phyloP scores from a whole-genome alignment of 139 green algal genomes.

The Coelastrella sp. region DNA sequence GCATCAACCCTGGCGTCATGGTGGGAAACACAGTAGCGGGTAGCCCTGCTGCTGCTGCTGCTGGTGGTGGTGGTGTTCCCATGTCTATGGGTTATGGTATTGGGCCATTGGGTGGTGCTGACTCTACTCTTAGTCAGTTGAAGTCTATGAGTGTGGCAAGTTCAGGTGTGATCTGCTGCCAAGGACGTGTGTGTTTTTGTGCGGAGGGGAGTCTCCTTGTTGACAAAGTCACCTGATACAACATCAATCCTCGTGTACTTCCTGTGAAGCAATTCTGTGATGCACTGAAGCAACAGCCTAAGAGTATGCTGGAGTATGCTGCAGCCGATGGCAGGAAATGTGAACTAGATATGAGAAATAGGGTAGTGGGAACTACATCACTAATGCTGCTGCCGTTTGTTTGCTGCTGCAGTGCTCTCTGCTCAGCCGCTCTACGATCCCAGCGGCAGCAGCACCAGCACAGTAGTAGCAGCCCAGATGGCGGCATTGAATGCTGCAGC shows the following conservation, averaged over 20 bases:
- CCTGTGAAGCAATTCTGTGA: too few relatives aligned
- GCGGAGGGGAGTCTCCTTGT: neutral
- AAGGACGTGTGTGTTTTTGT: neutral
- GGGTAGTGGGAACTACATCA: too few relatives aligned
- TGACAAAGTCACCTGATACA: neutral
- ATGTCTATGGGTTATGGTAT: too few relatives aligned
- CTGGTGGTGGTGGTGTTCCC: too few relatives aligned
- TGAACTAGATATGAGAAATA: too few relatives aligned
- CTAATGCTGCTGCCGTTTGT: neutral
- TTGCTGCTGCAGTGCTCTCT: neutral
- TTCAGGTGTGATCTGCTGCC: neutral
- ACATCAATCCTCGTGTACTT: neutral
- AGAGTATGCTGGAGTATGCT: too few relatives aligned
- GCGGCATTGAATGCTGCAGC: conserved; percentile 2
- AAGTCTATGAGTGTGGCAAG: conserved; percentile 36
- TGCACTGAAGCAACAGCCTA: too few relatives aligned
- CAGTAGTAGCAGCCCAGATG: neutral
- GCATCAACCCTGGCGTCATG: neutral
- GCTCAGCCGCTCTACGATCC: neutral
- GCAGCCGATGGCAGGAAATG: too few relatives aligned
- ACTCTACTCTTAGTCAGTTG: neutral
- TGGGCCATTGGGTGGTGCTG: too few relatives aligned
- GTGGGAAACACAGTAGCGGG: too few relatives aligned
- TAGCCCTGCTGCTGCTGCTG: too few relatives aligned
- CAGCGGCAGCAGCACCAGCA: conserved; percentile 13